A percentile compares a stretch with the other conserved stretches of the same genome.
These are phyloP conservation scores for Conringia planisiliqua DNA, from an alignment of 345 rosid genomes.

Conservation along the genomic window DNA sequence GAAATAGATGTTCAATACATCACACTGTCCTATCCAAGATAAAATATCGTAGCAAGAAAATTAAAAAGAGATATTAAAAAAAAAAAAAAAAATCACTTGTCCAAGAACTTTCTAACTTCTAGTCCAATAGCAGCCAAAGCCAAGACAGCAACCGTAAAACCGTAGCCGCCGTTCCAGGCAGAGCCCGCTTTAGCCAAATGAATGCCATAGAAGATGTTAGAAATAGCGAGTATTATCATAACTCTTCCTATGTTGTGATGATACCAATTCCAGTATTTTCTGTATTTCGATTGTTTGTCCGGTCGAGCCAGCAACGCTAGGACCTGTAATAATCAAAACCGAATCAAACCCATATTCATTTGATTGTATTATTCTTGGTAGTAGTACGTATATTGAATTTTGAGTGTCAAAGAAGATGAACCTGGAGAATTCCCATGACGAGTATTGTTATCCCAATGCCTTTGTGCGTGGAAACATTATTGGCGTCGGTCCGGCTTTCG, in stretches of 20 bases:
- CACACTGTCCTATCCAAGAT: conserved; percentile 21
- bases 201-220: conserved; percentile 81
- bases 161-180: conserved; percentile 70
- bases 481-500: conserved; percentile 36
- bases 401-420: background rate
- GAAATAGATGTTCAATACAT: conserved; percentile 16
- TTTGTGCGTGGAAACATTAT: conserved; percentile 57
- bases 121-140: conserved; percentile 34
- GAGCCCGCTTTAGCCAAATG: conserved; percentile 54
- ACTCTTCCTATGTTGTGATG: conserved; percentile 62
- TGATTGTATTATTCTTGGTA: background rate
- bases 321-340: conserved; percentile 36
- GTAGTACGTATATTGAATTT: background rate
- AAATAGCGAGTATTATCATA: conserved; percentile 50
- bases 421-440: conserved; percentile 83
- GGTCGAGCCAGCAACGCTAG: conserved; percentile 71
- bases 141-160: conserved; percentile 42
- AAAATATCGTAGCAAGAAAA: background rate
- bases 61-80: background rate
- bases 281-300: conserved; percentile 44
- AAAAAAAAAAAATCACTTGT: conserved; percentile 20
- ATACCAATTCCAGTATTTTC: conserved; percentile 84
- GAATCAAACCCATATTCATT: background rate
- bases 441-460: conserved; percentile 65
- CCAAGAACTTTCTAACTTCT: conserved; percentile 47